phyloP scores from a whole-genome alignment of 1,139 yeast genomes.

The Blastobotrys capitulatus region DNA sequence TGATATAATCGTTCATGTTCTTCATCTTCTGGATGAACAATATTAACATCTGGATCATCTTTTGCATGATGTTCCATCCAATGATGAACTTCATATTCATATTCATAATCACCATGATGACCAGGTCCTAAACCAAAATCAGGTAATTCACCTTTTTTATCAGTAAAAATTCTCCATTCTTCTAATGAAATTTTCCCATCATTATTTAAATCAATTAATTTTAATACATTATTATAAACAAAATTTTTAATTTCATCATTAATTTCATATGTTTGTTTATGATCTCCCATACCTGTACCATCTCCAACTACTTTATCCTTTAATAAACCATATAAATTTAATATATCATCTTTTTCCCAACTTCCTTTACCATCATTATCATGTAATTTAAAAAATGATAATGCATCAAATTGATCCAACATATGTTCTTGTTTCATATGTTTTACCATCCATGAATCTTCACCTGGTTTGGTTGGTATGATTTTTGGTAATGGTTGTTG shows the following conservation, averaged over 20 bases:
- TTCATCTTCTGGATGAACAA: slow-evolving; percentile 81
- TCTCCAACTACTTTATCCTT: slow-evolving; percentile 74
- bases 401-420: slow-evolving; percentile 65
- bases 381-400: slow-evolving; percentile 75
- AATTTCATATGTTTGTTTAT: slow-evolving; percentile 55
- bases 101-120: slow-evolving; percentile 91
- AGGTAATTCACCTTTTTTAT: slow-evolving; percentile 68
- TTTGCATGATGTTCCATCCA: slow-evolving; percentile 84
- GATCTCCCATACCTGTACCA: slow-evolving; percentile 86
- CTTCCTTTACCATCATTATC: slow-evolving; percentile 49
- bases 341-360: slow-evolving; percentile 52
- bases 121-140: slow-evolving; percentile 97
- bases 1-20: slow-evolving; percentile 88
- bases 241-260: slow-evolving; percentile 50
- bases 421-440: slow-evolving; percentile 91
- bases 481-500: slow-evolving; percentile 8
- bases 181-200: slow-evolving; percentile 61
- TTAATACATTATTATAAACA: slow-evolving; percentile 52
- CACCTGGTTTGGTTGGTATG: slow-evolving; percentile 14
- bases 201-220: slow-evolving; percentile 56
- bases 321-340: slow-evolving; percentile 73
- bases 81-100: slow-evolving; percentile 90
- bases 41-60: slow-evolving; percentile 72
- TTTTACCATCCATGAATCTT: slow-evolving; percentile 39
- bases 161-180: slow-evolving; percentile 66